These are phyloP conservation scores for Vitellaria paradoxa DNA, from an alignment of 179 eudicot genomes.

Conservation along the genomic window DNA sequence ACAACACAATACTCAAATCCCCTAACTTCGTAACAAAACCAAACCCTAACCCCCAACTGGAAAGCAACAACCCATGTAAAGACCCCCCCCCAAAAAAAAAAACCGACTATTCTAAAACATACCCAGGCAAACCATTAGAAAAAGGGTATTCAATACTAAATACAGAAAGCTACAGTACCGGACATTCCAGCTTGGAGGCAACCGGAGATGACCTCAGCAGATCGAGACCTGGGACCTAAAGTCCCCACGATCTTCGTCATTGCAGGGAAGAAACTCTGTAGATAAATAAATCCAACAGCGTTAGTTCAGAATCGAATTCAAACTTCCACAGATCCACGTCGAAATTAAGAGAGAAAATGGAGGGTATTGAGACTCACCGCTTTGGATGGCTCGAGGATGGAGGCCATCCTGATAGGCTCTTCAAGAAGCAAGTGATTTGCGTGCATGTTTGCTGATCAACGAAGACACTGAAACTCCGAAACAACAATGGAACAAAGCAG, in stretches of 20 bases:
- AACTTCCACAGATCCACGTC: background rate
- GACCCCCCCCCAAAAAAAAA: no score
- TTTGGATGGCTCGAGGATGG: conserved; percentile 86
- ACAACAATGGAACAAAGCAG: background rate
- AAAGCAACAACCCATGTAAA: background rate
- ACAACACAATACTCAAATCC: conserved; percentile 4
- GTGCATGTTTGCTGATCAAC: conserved; percentile 49
- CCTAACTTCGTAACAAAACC: background rate
- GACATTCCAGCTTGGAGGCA: conserved; percentile 91
- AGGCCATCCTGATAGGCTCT: conserved; percentile 89
- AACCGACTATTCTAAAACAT: background rate
- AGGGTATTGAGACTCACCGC: conserved; percentile 29
- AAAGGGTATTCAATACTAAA: background rate
- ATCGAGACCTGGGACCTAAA: conserved; percentile 68
- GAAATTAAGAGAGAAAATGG: background rate
- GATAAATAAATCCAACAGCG: background rate
- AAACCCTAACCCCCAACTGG: conserved; percentile 9
- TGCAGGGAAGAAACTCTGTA: conserved; percentile 60
- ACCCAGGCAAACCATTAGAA: background rate
- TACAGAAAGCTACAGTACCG: conserved; percentile 46
- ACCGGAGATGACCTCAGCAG: conserved; percentile 61
- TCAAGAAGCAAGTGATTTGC: conserved; percentile 76
- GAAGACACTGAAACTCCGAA: background rate
- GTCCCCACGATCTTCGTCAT: conserved; percentile 85
- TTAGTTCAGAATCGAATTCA: background rate